These are phyloP conservation scores for Olyra latifolia DNA, from an alignment of 176 grass and related monocot genomes.

Conservation along the genomic window DNA sequence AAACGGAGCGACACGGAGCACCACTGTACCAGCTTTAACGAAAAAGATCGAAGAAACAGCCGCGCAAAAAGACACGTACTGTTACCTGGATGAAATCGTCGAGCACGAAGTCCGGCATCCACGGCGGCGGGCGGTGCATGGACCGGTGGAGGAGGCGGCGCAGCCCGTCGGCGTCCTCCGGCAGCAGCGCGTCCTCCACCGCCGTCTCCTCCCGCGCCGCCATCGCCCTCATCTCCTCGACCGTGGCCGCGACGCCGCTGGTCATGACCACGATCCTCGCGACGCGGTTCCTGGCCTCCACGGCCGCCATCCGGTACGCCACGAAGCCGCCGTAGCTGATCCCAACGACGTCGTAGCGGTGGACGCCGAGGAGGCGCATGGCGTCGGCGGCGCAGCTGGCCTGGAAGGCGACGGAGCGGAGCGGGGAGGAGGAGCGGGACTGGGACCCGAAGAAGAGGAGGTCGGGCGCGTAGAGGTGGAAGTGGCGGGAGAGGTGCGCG, in stretches of 20 bases:
- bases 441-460: constrained; percentile 80
- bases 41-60: no score
- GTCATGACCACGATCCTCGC: constrained; percentile 62
- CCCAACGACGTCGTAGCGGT: constrained; percentile 64
- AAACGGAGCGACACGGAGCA: background rate
- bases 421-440: constrained; percentile 43
- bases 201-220: constrained; percentile 48
- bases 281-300: constrained; percentile 45
- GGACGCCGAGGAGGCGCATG: constrained; percentile 64
- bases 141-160: constrained; percentile 59
- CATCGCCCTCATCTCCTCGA: constrained; percentile 43
- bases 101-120: constrained; percentile 80
- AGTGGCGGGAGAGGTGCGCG: constrained; percentile 41
- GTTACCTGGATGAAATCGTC: constrained; percentile 81
- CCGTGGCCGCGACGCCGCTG: constrained; percentile 52
- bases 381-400: constrained; percentile 66
- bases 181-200: constrained; percentile 68
- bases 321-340: constrained; percentile 97
- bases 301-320: constrained; percentile 67
- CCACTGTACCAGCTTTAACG: background rate
- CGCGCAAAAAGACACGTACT: background rate
- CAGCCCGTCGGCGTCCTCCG: constrained; percentile 61
- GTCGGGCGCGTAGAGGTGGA: constrained; percentile 79
- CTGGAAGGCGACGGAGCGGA: constrained; percentile 77
- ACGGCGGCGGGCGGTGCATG: constrained; percentile 76